Conservation (phyloP, 257 asterid genomes). For the Fraxinus americana region DNA sequence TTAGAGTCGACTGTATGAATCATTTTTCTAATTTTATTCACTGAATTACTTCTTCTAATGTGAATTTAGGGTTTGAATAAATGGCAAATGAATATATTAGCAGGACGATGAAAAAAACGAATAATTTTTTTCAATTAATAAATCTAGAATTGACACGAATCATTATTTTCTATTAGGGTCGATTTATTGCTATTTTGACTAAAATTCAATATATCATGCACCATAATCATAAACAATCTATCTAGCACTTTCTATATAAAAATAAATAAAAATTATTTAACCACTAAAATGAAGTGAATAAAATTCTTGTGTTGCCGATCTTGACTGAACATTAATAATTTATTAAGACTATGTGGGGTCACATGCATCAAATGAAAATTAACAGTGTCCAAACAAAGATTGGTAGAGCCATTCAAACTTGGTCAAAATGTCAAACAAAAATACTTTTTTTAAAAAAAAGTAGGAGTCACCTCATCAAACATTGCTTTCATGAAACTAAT, state of each 20-base stretch:
- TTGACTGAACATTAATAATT: constrained; percentile 36
- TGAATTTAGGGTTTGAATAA: too few relatives aligned
- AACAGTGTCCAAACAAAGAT: neutral
- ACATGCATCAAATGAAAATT: constrained; percentile 16
- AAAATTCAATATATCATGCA: too few relatives aligned
- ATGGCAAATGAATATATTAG: too few relatives aligned
- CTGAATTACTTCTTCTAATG: neutral
- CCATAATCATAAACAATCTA: neutral
- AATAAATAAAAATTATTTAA: neutral
- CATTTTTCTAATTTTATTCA: neutral
- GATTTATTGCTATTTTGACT: too few relatives aligned
- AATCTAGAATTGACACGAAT: neutral
- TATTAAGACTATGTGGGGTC: constrained; percentile 20
- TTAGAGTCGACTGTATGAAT: neutral
- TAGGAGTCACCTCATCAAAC: neutral
- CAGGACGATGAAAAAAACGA: too few relatives aligned
- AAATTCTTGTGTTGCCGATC: constrained; percentile 41
- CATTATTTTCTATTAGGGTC: too few relatives aligned
- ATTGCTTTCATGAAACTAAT: constrained; percentile 2
- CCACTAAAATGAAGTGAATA: neutral
- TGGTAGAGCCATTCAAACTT: constrained; percentile 18
- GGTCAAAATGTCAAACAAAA: constrained; percentile 25
- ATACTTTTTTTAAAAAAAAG: neutral
- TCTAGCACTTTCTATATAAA: neutral
- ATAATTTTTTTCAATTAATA: neutral